Evolutionary conservation across 768 basidiomycete species (phyloP).

Genomic region (Trametes gibbosa): DNA sequence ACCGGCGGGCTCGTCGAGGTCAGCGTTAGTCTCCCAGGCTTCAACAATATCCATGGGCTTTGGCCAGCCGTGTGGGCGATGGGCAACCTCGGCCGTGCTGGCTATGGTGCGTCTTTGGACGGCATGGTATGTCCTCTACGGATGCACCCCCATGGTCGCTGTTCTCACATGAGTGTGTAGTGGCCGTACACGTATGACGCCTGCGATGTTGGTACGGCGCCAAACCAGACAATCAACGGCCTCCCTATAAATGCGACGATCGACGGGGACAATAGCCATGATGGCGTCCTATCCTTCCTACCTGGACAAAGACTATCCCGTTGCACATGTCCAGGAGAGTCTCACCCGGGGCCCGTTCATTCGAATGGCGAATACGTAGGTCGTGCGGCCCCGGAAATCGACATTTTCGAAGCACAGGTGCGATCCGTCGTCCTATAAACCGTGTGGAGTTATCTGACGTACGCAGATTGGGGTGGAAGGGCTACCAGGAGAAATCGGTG

Average conservation of each 20-base stretch:
- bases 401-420: conserved; percentile 83
- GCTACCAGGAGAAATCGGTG: conserved; percentile 54
- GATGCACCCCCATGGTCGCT: neutral
- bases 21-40: conserved; percentile 63
- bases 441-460: neutral
- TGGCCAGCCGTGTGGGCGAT: conserved; percentile 58
- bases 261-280: conserved; percentile 49
- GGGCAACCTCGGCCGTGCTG: conserved; percentile 79
- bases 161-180: conserved; percentile 30
- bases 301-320: conserved; percentile 81
- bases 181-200: conserved; percentile 82
- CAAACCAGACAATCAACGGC: conserved; percentile 75
- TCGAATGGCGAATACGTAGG: conserved; percentile 76
- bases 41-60: conserved; percentile 45
- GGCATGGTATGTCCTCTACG: conserved; percentile 55
- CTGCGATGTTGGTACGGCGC: conserved; percentile 59
- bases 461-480: conserved; percentile 48
- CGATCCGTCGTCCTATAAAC: conserved; percentile 40
- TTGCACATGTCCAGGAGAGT: conserved; percentile 80
- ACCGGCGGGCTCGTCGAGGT: conserved; percentile 76
- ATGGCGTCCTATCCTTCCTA: conserved; percentile 60
- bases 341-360: conserved; percentile 79
- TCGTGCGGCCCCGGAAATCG: conserved; percentile 84
- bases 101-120: conserved; percentile 83
- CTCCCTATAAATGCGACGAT: conserved; percentile 58